phyloP scores from a whole-genome alignment of 192 early-diverging fungal genomes.

The Coemansia sp. region DNA sequence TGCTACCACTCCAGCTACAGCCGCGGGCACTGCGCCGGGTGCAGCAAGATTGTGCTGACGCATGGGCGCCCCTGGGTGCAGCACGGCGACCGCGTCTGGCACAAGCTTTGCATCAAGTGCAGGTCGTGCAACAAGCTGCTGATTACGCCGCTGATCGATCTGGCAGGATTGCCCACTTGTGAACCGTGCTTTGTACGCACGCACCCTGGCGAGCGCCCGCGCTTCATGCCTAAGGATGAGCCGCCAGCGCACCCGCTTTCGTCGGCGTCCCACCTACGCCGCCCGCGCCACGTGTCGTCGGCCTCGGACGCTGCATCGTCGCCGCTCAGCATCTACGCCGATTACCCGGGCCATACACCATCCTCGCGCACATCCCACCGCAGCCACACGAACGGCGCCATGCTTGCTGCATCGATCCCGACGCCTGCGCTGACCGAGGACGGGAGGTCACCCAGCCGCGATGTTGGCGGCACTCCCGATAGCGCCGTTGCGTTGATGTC shows the following conservation, averaged over 20 bases:
- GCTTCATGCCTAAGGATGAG: slow-evolving; percentile 19
- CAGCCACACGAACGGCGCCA: background rate
- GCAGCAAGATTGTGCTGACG: slow-evolving; percentile 51
- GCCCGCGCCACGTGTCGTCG: slow-evolving; percentile 6
- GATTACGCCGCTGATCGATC: slow-evolving; percentile 42
- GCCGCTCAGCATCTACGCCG: background rate
- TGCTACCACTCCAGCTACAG: slow-evolving; percentile 57
- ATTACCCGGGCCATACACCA: background rate
- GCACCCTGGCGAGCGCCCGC: slow-evolving; percentile 3
- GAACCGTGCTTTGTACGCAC: slow-evolving; percentile 47
- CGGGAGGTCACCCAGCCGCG: slow-evolving; percentile 25
- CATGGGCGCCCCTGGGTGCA: slow-evolving; percentile 56
- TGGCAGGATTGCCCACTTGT: slow-evolving; percentile 42
- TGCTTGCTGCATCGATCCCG: slow-evolving; percentile 29
- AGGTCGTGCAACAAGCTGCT: slow-evolving; percentile 37
- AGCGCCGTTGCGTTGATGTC: slow-evolving; percentile 1
- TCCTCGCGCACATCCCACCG: background rate
- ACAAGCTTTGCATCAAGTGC: slow-evolving; percentile 57
- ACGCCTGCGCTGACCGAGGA: slow-evolving; percentile 43
- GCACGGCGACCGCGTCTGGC: slow-evolving; percentile 51
- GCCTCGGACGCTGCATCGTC: background rate
- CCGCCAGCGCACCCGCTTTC: background rate
- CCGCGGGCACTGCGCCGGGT: slow-evolving; percentile 49
- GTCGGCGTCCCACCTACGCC: background rate
- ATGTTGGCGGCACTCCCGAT: background rate